Conservation (phyloP, 129 eudicot genomes). For the Arctium minus region DNA sequence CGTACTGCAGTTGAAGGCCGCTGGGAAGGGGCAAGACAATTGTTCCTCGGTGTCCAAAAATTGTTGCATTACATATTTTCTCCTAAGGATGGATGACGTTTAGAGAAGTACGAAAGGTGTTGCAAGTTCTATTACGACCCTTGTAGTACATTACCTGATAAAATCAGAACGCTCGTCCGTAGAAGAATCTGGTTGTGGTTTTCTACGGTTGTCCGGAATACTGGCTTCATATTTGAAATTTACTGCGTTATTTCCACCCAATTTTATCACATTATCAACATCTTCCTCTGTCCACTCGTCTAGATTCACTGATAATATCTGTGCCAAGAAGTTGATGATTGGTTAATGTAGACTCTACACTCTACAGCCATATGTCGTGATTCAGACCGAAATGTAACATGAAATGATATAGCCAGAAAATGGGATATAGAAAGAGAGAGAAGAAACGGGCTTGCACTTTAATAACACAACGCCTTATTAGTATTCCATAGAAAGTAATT, state of each 20-base stretch:
- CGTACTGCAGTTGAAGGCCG: constrained; percentile 37
- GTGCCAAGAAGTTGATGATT: not conserved
- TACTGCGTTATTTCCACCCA: constrained; percentile 72
- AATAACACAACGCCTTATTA: not conserved
- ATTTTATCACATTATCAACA: constrained; percentile 61
- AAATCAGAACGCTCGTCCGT: constrained; percentile 78
- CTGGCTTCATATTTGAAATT: constrained; percentile 74
- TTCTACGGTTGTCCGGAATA: constrained; percentile 50
- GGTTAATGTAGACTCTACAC: not conserved
- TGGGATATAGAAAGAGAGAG: not conserved
- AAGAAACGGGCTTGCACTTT: not conserved
- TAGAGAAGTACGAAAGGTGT: not conserved
- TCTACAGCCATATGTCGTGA: not conserved
- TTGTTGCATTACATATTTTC: constrained; percentile 75
- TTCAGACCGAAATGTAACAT: not conserved
- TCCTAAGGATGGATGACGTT: constrained; percentile 39
- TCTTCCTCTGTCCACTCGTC: constrained; percentile 94
- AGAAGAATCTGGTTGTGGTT: constrained; percentile 77
- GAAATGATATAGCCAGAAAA: not conserved
- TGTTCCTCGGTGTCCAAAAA: constrained; percentile 44
- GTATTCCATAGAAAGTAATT: not conserved
- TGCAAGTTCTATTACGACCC: not conserved
- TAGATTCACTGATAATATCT: constrained; percentile 85
- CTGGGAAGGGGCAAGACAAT: constrained; percentile 62
- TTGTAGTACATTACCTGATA: constrained; percentile 49